phyloP scores from a whole-genome alignment of 2,329 filamentous ascomycete species.

The Zasmidium angulare region DNA sequence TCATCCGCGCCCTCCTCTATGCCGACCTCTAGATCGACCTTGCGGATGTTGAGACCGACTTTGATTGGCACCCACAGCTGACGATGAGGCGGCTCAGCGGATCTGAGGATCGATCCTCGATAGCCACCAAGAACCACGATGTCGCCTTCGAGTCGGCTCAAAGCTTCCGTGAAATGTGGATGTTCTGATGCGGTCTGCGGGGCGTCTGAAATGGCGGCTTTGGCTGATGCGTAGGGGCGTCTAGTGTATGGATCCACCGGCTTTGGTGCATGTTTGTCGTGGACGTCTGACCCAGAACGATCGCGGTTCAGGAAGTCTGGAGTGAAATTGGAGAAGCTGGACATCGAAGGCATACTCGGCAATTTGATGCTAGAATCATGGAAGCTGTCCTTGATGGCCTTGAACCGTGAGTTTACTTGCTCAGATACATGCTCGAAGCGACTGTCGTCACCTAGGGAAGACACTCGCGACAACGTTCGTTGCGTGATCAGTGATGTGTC shows the following conservation, averaged over 20 bases:
- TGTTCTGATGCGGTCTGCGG: conserved; percentile 37
- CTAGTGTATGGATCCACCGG: conserved; percentile 29
- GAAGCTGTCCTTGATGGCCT: conserved; percentile 85
- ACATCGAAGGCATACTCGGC: conserved; percentile 52
- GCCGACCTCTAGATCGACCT: conserved; percentile 86
- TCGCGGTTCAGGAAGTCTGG: conserved; percentile 33
- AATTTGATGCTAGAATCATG: conserved; percentile 77
- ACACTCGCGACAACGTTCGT: conserved; percentile 72
- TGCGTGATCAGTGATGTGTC: conserved; percentile 75
- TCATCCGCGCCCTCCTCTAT: conserved; percentile 77
- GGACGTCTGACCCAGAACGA: conserved; percentile 22
- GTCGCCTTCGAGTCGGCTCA: conserved; percentile 76
- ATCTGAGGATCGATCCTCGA: conserved; percentile 83
- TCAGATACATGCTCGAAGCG: conserved; percentile 77
- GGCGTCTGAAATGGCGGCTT: conserved; percentile 22
- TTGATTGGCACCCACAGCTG: conserved; percentile 94
- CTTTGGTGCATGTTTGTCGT: conserved; percentile 14
- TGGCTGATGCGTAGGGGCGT: conserved; percentile 25
- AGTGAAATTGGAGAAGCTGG: conserved; percentile 35
- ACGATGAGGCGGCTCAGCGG: conserved; percentile 76
- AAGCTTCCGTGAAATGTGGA: conserved; percentile 55
- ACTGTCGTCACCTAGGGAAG: conserved; percentile 80
- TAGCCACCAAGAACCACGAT: conserved; percentile 88
- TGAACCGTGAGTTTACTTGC: conserved; percentile 84
- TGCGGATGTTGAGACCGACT: conserved; percentile 85